phyloP scores from a whole-genome alignment of 768 basidiomycete species.

The Kwoniella sp. region DNA sequence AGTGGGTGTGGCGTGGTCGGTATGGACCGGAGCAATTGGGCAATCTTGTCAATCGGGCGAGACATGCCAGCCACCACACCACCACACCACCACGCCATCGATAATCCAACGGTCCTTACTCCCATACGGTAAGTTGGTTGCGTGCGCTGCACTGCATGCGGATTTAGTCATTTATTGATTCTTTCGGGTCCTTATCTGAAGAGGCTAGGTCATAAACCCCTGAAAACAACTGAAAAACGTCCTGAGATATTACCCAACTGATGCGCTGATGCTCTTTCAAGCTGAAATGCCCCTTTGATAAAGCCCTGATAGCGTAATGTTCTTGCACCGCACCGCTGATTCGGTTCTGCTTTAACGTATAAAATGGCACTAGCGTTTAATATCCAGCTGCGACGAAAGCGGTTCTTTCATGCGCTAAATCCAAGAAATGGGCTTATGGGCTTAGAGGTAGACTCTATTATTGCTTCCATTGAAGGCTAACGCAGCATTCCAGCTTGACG shows the following conservation, averaged over 20 bases:
- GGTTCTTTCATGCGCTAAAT: neutral
- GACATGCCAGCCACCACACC: neutral
- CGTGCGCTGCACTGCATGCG: neutral
- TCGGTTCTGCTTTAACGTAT: neutral
- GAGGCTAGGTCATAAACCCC: neutral
- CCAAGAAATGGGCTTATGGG: neutral
- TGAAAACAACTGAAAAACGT: too few relatives aligned
- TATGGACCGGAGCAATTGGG: too few relatives aligned
- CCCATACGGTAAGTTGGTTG: too few relatives aligned
- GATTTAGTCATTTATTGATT: neutral
- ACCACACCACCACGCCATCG: too few relatives aligned
- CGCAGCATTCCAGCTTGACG: too few relatives aligned
- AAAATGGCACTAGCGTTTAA: neutral
- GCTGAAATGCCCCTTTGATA: neutral
- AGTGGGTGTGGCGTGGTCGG: too few relatives aligned
- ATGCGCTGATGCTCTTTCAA: neutral
- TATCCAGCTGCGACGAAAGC: neutral
- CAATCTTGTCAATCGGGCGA: neutral
- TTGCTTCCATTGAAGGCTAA: neutral
- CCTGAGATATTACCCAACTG: constrained; percentile 3
- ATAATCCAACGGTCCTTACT: too few relatives aligned
- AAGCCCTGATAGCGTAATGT: neutral
- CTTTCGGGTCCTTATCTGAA: neutral
- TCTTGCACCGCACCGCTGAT: neutral
- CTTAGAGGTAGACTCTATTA: neutral